Evolutionary conservation across 2,329 filamentous ascomycete species (phyloP), one percentile per base, ranked within the genome.

Genomic region (Monascus ruber): DNA sequence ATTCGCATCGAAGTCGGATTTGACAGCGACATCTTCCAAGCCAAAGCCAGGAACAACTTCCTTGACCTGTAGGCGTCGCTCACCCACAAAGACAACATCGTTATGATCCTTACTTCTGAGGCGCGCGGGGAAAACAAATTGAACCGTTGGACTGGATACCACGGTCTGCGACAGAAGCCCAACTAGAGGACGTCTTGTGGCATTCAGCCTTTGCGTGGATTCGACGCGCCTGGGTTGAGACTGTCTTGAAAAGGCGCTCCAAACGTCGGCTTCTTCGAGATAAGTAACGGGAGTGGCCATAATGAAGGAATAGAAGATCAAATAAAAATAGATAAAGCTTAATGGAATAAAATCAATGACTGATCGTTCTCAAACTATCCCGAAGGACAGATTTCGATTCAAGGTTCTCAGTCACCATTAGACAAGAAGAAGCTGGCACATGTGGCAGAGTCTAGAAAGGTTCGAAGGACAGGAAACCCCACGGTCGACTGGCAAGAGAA

Each of bases 71-170:
- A 98, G 74, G 50, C 78, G 85, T 46, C 83, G 75, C 48, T 94
- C 83, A 39, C 87, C 85, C 41, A 98, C 73, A 51, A 94, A 86
- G 31, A 88, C 81, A 46, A 95, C 77, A 64, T 96, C 88, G 49
- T 91, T 87, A 43, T 79, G 70, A 33, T 71, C 62, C 37, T 71
- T 69, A 40, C 79, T 79, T 42, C 88, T 75, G 42, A 96, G 69
- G 43, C 81, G 77, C n/a, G 81, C 85, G 8, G 87, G 84, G 9
- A 94, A 66, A 33, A 95, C 81, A 68, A 76, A 83, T 54, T 81
- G 81, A 40, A 82, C 73, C 29, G 83, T 68, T 1, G 88, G 83
- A 46, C 84, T 93, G 38, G 79, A 74, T 37, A 89, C 69, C 26
- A 94, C 59, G 0, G 88, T 94, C 53, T 76, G 79, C 1, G 85